phyloP scores from a whole-genome alignment of 2,329 filamentous ascomycete species.

The Raffaelea arxii region DNA sequence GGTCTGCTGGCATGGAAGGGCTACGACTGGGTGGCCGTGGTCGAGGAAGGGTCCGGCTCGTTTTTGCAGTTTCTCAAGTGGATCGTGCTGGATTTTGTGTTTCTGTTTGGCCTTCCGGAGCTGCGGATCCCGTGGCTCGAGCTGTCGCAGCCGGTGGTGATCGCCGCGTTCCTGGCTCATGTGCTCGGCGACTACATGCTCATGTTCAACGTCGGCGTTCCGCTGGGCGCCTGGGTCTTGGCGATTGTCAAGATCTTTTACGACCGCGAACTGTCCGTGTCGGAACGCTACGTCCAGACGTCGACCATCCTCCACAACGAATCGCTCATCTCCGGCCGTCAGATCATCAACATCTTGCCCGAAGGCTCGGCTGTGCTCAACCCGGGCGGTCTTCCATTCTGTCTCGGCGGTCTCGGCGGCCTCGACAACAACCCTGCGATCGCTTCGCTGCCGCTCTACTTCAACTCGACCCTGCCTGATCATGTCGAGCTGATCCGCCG shows the following conservation, averaged over 20 bases:
- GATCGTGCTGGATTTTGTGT: conserved; percentile 76
- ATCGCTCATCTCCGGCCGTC: conserved; percentile 87
- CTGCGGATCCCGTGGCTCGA: conserved; percentile 95
- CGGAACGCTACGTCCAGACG: conserved; percentile 85
- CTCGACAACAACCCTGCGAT: conserved; percentile 35
- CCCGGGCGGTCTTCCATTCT: conserved; percentile 70
- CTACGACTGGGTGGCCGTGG: conserved; percentile 72
- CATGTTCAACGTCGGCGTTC: conserved; percentile 81
- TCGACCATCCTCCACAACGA: conserved; percentile 82
- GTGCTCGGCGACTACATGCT: conserved; percentile 69
- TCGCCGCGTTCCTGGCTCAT: conserved; percentile 62
- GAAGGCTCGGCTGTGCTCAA: conserved; percentile 91
- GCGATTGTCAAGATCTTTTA: conserved; percentile 73
- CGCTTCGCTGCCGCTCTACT: conserved; percentile 61
- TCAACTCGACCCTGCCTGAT: conserved; percentile 87
- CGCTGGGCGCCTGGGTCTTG: conserved; percentile 63
- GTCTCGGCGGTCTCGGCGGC: conserved; percentile 56
- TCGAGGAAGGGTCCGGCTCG: conserved; percentile 78
- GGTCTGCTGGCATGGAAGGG: conserved; percentile 71
- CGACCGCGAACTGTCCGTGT: conserved; percentile 85
- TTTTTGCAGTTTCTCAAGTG: conserved; percentile 90
- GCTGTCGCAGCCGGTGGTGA: conserved; percentile 67
- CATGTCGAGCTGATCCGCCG: conserved; percentile 81
- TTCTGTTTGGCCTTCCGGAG: conserved; percentile 77
- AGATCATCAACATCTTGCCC: conserved; percentile 94